Conservation (phyloP, 1,284 basidiomycete species). For the Lignosus rhinocerotis region DNA sequence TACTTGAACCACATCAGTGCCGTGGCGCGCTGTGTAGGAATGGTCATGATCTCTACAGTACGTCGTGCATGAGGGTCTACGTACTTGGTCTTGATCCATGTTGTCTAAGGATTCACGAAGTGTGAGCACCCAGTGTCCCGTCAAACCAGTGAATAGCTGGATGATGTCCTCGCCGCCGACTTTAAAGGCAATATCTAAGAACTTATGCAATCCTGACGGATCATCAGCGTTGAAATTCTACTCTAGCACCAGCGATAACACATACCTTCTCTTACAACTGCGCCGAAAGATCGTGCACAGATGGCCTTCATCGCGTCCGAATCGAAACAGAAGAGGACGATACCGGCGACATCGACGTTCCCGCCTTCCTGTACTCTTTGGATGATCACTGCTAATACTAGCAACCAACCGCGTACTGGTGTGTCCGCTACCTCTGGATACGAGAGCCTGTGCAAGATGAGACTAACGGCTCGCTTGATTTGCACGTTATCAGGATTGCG, state of each 20-base stretch:
- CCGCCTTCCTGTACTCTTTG: neutral
- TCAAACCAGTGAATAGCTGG: constrained; percentile 30
- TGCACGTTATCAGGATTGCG: constrained; percentile 26
- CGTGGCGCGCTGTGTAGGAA: constrained; percentile 14
- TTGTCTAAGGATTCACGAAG: constrained; percentile 14
- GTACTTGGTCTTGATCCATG: constrained; percentile 21
- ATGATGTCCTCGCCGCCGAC: constrained; percentile 28
- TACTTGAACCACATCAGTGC: constrained; percentile 51
- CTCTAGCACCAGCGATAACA: too few species aligned
- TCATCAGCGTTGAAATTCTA: neutral
- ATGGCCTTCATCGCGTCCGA: constrained; percentile 12
- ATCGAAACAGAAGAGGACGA: constrained; percentile 15
- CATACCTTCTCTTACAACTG: constrained; percentile 36
- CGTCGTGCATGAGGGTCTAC: neutral
- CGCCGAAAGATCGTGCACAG: constrained; percentile 19
- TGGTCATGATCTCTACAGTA: neutral
- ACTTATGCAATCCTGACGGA: constrained; percentile 29
- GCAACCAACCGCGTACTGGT: constrained; percentile 10
- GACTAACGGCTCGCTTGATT: constrained; percentile 38
- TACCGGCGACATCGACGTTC: neutral
- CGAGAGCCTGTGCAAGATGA: constrained; percentile 43
- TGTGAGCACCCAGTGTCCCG: constrained; percentile 33
- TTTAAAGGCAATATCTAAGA: constrained; percentile 32
- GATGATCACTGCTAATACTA: constrained; percentile 18
- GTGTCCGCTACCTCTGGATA: neutral